Conservation (phyloP, 805 yeast species). For the Hanseniaspora vineae region DNA sequence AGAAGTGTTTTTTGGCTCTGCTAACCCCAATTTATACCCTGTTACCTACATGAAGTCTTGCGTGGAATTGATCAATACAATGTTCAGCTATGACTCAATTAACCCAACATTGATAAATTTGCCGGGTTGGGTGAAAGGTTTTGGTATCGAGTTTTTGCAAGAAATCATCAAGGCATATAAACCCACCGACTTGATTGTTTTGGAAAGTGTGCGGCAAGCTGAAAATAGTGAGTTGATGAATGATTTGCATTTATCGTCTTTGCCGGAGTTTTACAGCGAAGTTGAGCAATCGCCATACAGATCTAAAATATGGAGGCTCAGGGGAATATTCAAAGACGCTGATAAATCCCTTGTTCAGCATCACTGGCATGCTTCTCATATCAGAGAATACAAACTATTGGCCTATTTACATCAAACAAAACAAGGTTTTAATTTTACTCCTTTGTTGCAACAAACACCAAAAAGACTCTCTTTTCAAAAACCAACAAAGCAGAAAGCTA, state of each 20-base stretch:
- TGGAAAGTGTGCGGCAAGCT: slow-evolving; percentile 27
- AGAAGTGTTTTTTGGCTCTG: slow-evolving; percentile 43
- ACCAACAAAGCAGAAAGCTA: slow-evolving; percentile 29
- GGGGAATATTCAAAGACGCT: slow-evolving; percentile 15
- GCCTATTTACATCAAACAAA: slow-evolving; percentile 38
- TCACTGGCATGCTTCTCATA: slow-evolving; percentile 37
- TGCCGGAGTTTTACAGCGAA: slow-evolving; percentile 17
- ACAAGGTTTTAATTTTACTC: slow-evolving; percentile 28
- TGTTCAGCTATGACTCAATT: slow-evolving; percentile 20
- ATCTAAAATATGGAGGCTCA: slow-evolving; percentile 14
- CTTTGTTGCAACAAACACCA: slow-evolving; percentile 21
- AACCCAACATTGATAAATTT: slow-evolving; percentile 51
- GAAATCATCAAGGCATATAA: slow-evolving; percentile 23
- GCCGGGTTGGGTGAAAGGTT: slow-evolving; percentile 89
- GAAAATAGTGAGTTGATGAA: slow-evolving; percentile 11
- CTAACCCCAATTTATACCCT: slow-evolving; percentile 60
- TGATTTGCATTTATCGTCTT: slow-evolving; percentile 13
- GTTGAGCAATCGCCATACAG: slow-evolving; percentile 17
- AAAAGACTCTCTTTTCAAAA: neutral
- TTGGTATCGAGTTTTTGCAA: slow-evolving; percentile 56
- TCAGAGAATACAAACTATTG: slow-evolving; percentile 38
- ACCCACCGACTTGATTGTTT: slow-evolving; percentile 46
- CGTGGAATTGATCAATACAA: slow-evolving; percentile 24
- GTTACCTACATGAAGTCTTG: slow-evolving; percentile 34
- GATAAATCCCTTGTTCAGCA: slow-evolving; percentile 20